phyloP scores from a whole-genome alignment of 352 stramenopile genomes.

The Phytopythium cucurbitacearum region DNA sequence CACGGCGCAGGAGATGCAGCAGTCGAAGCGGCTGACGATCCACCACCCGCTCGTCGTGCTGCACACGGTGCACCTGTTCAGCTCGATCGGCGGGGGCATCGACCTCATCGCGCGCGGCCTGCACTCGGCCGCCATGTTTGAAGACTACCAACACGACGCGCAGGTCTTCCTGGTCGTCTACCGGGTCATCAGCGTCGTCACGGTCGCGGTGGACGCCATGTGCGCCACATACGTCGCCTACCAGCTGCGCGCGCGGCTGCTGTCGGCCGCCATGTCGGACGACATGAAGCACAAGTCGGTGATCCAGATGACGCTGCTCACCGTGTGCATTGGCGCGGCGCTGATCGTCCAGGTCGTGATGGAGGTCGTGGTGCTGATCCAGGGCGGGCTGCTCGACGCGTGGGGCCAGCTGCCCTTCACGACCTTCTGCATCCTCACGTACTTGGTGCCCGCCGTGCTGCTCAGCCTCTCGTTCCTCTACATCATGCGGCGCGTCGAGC shows the following conservation, averaged over 20 bases:
- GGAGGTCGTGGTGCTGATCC: conserved; percentile 38
- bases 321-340: conserved; percentile 33
- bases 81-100: conserved; percentile 26
- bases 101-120: conserved; percentile 23
- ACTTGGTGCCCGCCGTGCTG: conserved; percentile 42
- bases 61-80: conserved; percentile 47
- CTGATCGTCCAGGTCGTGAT: conserved; percentile 48
- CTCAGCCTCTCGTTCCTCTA: conserved; percentile 62
- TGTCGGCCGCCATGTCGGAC: conserved; percentile 61
- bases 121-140: conserved; percentile 13
- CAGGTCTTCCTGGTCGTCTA: conserved; percentile 25
- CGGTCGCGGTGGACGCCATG: conserved; percentile 36
- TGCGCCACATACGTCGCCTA: conserved; percentile 38
- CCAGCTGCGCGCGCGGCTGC: conserved; percentile 38
- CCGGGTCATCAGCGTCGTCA: conserved; percentile 39
- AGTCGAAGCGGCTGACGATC: conserved; percentile 37
- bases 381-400: conserved; percentile 7
- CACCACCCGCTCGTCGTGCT: conserved; percentile 56
- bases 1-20: conserved; percentile 41
- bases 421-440: conserved; percentile 49
- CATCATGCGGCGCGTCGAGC: conserved; percentile 70
- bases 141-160: conserved; percentile 15
- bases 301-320: conserved; percentile 63
- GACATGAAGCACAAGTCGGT: conserved; percentile 77
- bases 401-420: conserved; percentile 14